Percentiles rank a stretch among this genome's conserved stretches.
These are phyloP conservation scores for Fusarium haematococcum DNA, from an alignment of 2,329 filamentous ascomycete species.

Conservation along the genomic window DNA sequence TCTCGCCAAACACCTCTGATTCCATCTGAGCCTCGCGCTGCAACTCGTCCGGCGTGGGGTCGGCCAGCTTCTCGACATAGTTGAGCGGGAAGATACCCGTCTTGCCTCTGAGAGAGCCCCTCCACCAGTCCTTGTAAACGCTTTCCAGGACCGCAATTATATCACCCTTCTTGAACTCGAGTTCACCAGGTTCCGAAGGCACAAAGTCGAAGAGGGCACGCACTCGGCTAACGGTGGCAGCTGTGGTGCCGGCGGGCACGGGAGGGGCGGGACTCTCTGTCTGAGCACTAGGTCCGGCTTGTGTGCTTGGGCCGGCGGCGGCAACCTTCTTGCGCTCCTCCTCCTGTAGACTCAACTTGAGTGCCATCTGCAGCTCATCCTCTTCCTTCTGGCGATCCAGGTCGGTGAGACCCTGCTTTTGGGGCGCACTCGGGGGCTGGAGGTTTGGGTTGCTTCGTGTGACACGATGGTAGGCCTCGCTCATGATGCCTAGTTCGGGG, in stretches of 20 bases:
- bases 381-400: slow-evolving; percentile 94
- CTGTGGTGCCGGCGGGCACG: slow-evolving; percentile 86
- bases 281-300: slow-evolving; percentile 54
- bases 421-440: slow-evolving; percentile 90
- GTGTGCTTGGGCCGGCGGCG: slow-evolving; percentile 48
- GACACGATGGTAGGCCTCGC: slow-evolving; percentile 89
- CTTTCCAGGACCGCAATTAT: slow-evolving; percentile 97
- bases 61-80: slow-evolving; percentile 96
- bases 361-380: slow-evolving; percentile 95
- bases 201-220: slow-evolving; percentile 94
- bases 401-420: slow-evolving; percentile 92
- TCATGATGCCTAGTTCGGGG: slow-evolving; percentile 96
- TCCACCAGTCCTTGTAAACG: slow-evolving; percentile 99
- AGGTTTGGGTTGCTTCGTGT: slow-evolving; percentile 88
- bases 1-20: slow-evolving; percentile 73
- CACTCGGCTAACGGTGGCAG: slow-evolving; percentile 94
- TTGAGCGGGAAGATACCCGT: slow-evolving; percentile 98
- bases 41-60: slow-evolving; percentile 93
- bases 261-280: slow-evolving; percentile 61
- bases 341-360: slow-evolving; percentile 92
- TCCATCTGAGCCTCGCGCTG: slow-evolving; percentile 98
- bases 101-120: slow-evolving; percentile 91
- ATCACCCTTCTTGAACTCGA: slow-evolving; percentile 96
- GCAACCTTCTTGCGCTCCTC: slow-evolving; percentile 72
- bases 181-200: slow-evolving; percentile 91